phyloP scores from a whole-genome alignment of 2,329 filamentous ascomycete genomes.

The Venturia asperata region DNA sequence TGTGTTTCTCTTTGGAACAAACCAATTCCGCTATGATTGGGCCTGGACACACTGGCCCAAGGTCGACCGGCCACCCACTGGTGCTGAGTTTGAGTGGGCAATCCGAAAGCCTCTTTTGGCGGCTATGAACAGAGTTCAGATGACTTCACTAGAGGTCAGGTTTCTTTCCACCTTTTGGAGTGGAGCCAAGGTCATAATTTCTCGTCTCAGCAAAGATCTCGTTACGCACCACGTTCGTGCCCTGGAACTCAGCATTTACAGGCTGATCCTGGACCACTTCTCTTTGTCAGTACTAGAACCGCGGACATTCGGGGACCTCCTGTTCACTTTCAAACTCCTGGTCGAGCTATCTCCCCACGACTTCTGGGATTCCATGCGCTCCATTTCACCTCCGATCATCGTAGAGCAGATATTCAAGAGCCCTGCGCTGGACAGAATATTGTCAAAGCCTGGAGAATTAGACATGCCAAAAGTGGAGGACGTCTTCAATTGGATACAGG shows the following conservation, averaged over 20 bases:
- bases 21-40: conserved; percentile 58
- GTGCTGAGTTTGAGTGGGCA: conserved; percentile 79
- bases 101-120: conserved; percentile 65
- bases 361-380: conserved; percentile 83
- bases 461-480: conserved; percentile 50
- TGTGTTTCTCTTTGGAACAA: conserved; percentile 72
- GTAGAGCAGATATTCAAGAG: conserved; percentile 79
- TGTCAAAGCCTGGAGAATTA: conserved; percentile 41
- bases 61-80: conserved; percentile 56
- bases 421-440: conserved; percentile 54
- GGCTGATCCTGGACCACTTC: conserved; percentile 53
- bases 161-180: conserved; percentile 71
- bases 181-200: conserved; percentile 66
- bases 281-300: conserved; percentile 38
- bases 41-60: conserved; percentile 62
- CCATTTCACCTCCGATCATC: conserved; percentile 70
- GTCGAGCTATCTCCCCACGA: conserved; percentile 68
- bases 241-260: conserved; percentile 64
- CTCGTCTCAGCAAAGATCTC: conserved; percentile 62
- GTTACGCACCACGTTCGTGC: conserved; percentile 72
- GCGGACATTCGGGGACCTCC: conserved; percentile 53
- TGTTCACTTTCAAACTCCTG: conserved; percentile 63
- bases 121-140: conserved; percentile 57
- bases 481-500: conserved; percentile 69
- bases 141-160: conserved; percentile 44